Conservation (phyloP, 108 stramenopile species). For the Mediolabrus comicus region DNA sequence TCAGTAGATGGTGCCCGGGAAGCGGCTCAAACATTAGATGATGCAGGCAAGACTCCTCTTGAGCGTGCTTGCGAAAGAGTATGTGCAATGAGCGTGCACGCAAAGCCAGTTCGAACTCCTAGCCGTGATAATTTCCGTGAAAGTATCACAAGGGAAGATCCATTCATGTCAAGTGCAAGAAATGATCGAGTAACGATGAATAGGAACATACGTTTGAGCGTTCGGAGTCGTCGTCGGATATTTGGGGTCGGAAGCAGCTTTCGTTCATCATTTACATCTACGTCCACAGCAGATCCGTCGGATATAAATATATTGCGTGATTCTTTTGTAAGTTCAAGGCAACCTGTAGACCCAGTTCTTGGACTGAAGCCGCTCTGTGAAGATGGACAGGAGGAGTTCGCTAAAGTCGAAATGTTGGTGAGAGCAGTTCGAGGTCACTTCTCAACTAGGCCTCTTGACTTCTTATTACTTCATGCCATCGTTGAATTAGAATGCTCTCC, state of each 20-base stretch:
- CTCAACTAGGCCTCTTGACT: neutral
- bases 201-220: neutral
- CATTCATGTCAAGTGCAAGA: slow-evolving; percentile 1
- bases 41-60: slow-evolving; percentile 21
- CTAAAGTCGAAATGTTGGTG: slow-evolving; percentile 27
- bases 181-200: neutral
- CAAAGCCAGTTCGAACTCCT: neutral
- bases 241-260: slow-evolving; percentile 10
- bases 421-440: slow-evolving; percentile 14
- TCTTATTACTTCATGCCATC: slow-evolving; percentile 23
- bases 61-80: slow-evolving; percentile 33
- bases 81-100: slow-evolving; percentile 11
- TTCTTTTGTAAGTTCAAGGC: slow-evolving; percentile 17
- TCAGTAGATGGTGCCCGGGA: neutral
- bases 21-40: slow-evolving; percentile 17
- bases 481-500: slow-evolving; percentile 16
- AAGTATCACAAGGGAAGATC: slow-evolving; percentile 23
- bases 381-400: slow-evolving; percentile 24
- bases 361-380: slow-evolving; percentile 19
- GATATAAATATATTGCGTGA: neutral
- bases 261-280: slow-evolving; percentile 29
- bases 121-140: neutral
- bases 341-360: slow-evolving; percentile 22
- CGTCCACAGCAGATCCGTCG: neutral
- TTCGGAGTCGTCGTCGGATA: neutral